Percentiles rank a stretch among this genome's conserved stretches.
Conservation (phyloP, 2,329 filamentous ascomycete genomes). For the Penicillium digitatum region DNA sequence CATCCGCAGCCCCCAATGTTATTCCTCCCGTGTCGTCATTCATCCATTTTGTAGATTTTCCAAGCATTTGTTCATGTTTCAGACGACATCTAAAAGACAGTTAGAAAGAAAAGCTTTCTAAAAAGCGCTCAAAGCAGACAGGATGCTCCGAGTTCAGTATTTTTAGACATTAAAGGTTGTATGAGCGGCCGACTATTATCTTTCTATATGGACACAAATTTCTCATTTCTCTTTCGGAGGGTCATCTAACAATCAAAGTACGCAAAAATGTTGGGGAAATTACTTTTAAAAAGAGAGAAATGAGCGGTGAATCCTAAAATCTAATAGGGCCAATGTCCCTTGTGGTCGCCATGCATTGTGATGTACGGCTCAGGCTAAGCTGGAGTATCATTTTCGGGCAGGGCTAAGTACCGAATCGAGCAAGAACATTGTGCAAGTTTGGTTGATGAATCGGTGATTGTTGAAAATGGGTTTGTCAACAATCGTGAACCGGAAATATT, state of each 20-base stretch:
- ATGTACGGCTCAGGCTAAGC: background rate
- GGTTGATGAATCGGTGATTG: background rate
- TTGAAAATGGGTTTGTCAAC: background rate
- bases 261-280: no score
- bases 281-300: background rate
- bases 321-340: background rate
- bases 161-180: background rate
- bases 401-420: background rate
- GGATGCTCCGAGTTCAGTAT: no score
- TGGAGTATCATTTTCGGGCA: background rate
- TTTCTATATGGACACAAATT: background rate
- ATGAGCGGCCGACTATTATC: background rate
- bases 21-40: slow-evolving; percentile 2
- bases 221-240: background rate
- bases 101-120: background rate
- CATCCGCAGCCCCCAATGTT: background rate
- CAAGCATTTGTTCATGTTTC: background rate
- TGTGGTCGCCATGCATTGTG: background rate
- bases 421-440: background rate
- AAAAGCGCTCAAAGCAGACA: background rate
- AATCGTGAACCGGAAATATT: background rate
- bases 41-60: background rate
- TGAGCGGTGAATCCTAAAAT: background rate
- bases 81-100: background rate
- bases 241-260: background rate